phyloP scores from a whole-genome alignment of 2,329 filamentous ascomycete species.

The Thelonectria olida region DNA sequence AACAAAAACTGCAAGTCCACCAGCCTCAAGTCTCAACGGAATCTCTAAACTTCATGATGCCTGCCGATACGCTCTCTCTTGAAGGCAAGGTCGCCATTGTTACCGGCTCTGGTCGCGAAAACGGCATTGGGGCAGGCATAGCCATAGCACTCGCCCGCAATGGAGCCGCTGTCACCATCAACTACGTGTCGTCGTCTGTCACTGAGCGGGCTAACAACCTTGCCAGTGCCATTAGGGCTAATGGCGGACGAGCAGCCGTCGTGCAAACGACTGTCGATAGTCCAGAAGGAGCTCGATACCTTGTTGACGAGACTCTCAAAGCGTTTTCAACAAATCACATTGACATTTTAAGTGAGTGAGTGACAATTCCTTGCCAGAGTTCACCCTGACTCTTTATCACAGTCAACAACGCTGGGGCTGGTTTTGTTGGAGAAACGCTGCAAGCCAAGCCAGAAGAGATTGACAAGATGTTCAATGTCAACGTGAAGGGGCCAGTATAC shows the following conservation, averaged over 20 bases:
- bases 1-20: too few relatives aligned
- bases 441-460: constrained; percentile 37
- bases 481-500: constrained; percentile 48
- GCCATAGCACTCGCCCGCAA: constrained; percentile 51
- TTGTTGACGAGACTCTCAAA: constrained; percentile 48
- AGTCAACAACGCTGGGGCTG: constrained; percentile 52
- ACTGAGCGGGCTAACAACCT: constrained; percentile 43
- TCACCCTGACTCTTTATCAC: neutral
- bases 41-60: too few relatives aligned
- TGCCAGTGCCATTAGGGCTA: constrained; percentile 38
- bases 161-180: constrained; percentile 51
- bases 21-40: too few relatives aligned
- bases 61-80: constrained; percentile 49
- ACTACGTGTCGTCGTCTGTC: constrained; percentile 50
- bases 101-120: constrained; percentile 55
- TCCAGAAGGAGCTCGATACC: constrained; percentile 40
- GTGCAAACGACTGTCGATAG: constrained; percentile 47
- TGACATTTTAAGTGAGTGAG: constrained; percentile 50
- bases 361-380: accelerated
- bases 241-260: constrained; percentile 43
- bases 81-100: constrained; percentile 54
- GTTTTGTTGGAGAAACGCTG: constrained; percentile 27
- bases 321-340: constrained; percentile 47
- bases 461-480: constrained; percentile 43
- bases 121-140: constrained; percentile 55